Conservation (phyloP, 768 basidiomycete species). For the Lactifluus piperatus region DNA sequence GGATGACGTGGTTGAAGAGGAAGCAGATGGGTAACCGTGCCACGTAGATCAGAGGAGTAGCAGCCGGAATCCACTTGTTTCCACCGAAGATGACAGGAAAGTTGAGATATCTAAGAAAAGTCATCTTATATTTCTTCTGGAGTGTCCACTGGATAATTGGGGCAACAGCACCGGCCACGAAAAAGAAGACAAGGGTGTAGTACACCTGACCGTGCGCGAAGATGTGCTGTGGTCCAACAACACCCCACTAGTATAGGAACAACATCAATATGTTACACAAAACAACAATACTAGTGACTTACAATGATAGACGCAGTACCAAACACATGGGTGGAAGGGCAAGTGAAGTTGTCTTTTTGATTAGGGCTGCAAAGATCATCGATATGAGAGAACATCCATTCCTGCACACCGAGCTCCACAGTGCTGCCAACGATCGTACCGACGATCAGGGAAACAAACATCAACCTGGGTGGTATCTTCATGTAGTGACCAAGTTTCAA, state of each 20-base stretch:
- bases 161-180: constrained; percentile 62
- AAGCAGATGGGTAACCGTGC: constrained; percentile 31
- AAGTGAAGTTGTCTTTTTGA: constrained; percentile 30
- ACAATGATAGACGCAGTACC: constrained; percentile 21
- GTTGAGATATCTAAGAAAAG: constrained; percentile 50
- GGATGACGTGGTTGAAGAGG: constrained; percentile 32
- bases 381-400: constrained; percentile 26
- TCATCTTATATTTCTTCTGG: constrained; percentile 6
- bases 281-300: neutral
- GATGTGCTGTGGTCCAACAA: neutral
- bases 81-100: constrained; percentile 39
- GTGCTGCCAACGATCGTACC: too few relatives aligned
- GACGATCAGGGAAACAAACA: too few relatives aligned
- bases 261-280: neutral
- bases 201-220: neutral
- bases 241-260: neutral
- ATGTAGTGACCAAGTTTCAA: neutral
- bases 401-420: constrained; percentile 42
- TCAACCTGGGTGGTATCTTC: neutral
- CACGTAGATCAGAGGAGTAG: constrained; percentile 32
- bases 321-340: constrained; percentile 41
- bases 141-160: constrained; percentile 49
- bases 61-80: too few relatives aligned
- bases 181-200: constrained; percentile 45
- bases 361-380: constrained; percentile 35